Percentiles rank a stretch among this genome's conserved stretches.
phyloP scores from a whole-genome alignment of 352 stramenopile species.

The Globisporangium cylindrosporum region DNA sequence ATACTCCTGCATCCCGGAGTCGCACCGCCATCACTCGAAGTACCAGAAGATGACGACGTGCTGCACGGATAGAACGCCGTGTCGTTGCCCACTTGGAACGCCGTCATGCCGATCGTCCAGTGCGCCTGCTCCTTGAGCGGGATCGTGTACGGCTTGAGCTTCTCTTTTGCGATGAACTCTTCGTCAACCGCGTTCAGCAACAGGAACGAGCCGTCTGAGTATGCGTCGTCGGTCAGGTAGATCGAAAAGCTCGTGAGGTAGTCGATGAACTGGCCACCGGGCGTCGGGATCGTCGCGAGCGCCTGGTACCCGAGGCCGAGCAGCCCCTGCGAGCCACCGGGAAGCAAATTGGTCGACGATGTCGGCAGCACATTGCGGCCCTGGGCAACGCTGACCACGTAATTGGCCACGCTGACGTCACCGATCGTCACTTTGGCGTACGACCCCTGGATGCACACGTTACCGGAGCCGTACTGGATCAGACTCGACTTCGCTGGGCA shows the following conservation, averaged over 20 bases:
- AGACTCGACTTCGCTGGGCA: slow-evolving; percentile 36
- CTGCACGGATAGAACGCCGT: slow-evolving; percentile 41
- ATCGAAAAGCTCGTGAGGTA: slow-evolving; percentile 70
- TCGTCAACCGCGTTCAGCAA: slow-evolving; percentile 69
- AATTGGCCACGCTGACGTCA: slow-evolving; percentile 36
- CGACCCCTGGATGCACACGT: slow-evolving; percentile 55
- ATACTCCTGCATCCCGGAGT: slow-evolving; percentile 36
- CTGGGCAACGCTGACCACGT: slow-evolving; percentile 56
- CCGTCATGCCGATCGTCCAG: slow-evolving; percentile 73
- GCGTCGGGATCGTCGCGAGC: slow-evolving; percentile 46
- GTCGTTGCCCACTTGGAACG: slow-evolving; percentile 46
- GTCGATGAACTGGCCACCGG: slow-evolving; percentile 50
- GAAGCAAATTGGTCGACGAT: slow-evolving; percentile 33
- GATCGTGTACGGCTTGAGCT: slow-evolving; percentile 41
- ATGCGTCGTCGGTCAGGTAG: slow-evolving; percentile 47
- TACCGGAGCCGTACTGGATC: slow-evolving; percentile 66
- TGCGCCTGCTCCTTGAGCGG: slow-evolving; percentile 47
- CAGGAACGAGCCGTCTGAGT: slow-evolving; percentile 53
- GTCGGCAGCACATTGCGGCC: slow-evolving; percentile 44
- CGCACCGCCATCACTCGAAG: background rate
- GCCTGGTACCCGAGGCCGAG: slow-evolving; percentile 60
- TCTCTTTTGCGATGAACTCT: slow-evolving; percentile 40
- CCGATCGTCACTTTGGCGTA: slow-evolving; percentile 45
- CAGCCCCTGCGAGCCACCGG: slow-evolving; percentile 51
- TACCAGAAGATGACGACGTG: slow-evolving; percentile 16